Evolutionary conservation across 192 early-diverging fungal genomes (phyloP).

Genomic region (Coemansia sp.): DNA sequence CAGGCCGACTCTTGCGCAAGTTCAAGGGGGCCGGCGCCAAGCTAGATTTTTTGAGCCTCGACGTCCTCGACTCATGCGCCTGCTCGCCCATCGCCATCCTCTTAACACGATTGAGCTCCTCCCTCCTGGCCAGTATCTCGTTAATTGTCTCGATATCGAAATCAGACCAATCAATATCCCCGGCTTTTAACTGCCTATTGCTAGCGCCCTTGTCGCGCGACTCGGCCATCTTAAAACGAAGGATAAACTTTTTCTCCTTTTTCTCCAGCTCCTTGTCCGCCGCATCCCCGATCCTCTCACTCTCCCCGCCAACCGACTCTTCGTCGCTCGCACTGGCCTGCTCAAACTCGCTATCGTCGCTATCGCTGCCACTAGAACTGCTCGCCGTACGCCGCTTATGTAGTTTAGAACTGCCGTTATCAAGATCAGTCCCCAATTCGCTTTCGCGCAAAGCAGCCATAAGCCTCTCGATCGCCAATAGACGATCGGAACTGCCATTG

Average conservation of each 20-base stretch:
- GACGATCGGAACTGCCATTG: background rate
- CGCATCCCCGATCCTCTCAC: background rate
- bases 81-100: background rate
- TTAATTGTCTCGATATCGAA: conserved; percentile 47
- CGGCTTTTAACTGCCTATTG: conserved; percentile 11
- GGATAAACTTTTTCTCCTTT: conserved; percentile 35
- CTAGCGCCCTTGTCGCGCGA: background rate
- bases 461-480: background rate
- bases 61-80: conserved; percentile 12
- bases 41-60: conserved; percentile 45
- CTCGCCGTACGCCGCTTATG: background rate
- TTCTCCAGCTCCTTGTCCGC: conserved; percentile 7
- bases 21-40: conserved; percentile 43
- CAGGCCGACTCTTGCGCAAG: background rate
- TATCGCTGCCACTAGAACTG: background rate
- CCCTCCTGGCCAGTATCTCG: conserved; percentile 38
- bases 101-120: conserved; percentile 18
- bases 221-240: conserved; percentile 33
- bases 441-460: background rate
- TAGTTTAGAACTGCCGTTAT: background rate
- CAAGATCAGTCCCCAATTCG: background rate
- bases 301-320: background rate
- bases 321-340: conserved; percentile 14
- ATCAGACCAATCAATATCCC: conserved; percentile 53
- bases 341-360: conserved; percentile 32